phyloP scores from a whole-genome alignment of 305 asterid genomes.

The Fraxinus sp. region DNA sequence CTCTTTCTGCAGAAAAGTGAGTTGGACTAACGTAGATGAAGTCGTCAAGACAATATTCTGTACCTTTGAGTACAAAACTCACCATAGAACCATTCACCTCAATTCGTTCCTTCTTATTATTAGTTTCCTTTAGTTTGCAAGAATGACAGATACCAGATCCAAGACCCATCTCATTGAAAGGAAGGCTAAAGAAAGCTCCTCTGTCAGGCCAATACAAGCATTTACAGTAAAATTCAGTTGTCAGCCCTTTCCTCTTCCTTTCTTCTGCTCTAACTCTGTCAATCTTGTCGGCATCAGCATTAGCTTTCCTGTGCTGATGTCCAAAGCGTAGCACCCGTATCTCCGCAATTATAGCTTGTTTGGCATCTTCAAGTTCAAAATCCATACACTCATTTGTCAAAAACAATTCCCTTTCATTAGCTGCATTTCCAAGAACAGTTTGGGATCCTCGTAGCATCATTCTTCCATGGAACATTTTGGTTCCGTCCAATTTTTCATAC shows the following conservation, averaged over 20 bases:
- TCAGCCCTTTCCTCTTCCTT: constrained; percentile 66
- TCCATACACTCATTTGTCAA: constrained; percentile 69
- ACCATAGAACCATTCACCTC: constrained; percentile 42
- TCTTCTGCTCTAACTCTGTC: constrained; percentile 84
- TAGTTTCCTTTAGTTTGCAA: constrained; percentile 54
- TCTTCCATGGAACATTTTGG: constrained; percentile 81
- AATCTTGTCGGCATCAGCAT: constrained; percentile 56
- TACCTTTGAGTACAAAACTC: constrained; percentile 56
- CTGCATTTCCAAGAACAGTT: constrained; percentile 86
- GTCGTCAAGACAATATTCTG: constrained; percentile 58
- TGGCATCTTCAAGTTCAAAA: constrained; percentile 57
- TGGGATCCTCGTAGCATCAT: constrained; percentile 68
- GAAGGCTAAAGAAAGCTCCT: constrained; percentile 86
- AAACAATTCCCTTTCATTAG: constrained; percentile 82
- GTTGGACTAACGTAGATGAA: constrained; percentile 75
- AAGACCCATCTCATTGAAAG: constrained; percentile 53
- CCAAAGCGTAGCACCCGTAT: constrained; percentile 71
- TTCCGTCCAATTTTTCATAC: constrained; percentile 66
- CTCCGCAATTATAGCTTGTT: constrained; percentile 43
- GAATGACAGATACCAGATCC: constrained; percentile 80
- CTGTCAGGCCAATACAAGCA: constrained; percentile 79
- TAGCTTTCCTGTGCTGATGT: constrained; percentile 72
- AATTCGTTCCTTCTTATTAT: constrained; percentile 39
- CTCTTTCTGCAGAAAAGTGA: constrained; percentile 51
- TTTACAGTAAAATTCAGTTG: constrained; percentile 78